Conservation (phyloP, 768 basidiomycete species). For the Suillus americanus region DNA sequence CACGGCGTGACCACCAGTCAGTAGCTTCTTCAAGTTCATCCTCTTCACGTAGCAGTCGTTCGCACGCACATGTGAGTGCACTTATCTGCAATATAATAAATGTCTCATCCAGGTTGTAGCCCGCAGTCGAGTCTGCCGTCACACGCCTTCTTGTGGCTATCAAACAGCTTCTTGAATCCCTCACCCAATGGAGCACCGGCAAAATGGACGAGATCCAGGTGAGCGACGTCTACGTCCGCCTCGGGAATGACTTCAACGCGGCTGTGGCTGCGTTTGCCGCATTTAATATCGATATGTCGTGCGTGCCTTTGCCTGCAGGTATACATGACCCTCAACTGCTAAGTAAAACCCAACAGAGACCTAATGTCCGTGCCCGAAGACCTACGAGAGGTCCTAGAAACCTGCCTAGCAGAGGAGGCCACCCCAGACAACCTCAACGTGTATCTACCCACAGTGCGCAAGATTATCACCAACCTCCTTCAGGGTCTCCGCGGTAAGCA, state of each 20-base stretch:
- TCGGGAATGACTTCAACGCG: conserved; percentile 97
- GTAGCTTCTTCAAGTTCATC: conserved; percentile 39
- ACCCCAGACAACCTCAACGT: conserved; percentile 79
- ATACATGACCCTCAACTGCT: conserved; percentile 9
- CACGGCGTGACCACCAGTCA: conserved; percentile 55
- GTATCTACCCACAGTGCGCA: conserved; percentile 88
- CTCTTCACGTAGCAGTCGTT: conserved; percentile 21
- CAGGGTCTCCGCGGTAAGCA: conserved; percentile 94
- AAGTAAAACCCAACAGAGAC: conserved; percentile 54
- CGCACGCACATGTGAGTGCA: conserved; percentile 25
- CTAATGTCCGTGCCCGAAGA: conserved; percentile 86
- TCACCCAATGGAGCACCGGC: conserved; percentile 80
- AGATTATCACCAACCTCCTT: conserved; percentile 90
- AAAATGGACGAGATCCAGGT: conserved; percentile 76
- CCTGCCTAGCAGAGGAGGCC: conserved; percentile 90
- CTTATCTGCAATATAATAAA: conserved; percentile 12
- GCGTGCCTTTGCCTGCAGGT: conserved; percentile 36
- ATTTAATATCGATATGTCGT: conserved; percentile 91
- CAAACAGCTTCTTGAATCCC: conserved; percentile 88
- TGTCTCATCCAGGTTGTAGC: conserved; percentile 38
- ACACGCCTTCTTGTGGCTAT: conserved; percentile 93
- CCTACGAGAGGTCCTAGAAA: conserved; percentile 84
- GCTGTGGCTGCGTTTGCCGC: conserved; percentile 86
- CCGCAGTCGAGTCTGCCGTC: conserved; percentile 86
- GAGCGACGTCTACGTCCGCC: conserved; percentile 94